Percentiles rank a stretch among this genome's conserved stretches.
Conservation (phyloP, 2,329 filamentous ascomycete species). For the Fusarium domesticum region DNA sequence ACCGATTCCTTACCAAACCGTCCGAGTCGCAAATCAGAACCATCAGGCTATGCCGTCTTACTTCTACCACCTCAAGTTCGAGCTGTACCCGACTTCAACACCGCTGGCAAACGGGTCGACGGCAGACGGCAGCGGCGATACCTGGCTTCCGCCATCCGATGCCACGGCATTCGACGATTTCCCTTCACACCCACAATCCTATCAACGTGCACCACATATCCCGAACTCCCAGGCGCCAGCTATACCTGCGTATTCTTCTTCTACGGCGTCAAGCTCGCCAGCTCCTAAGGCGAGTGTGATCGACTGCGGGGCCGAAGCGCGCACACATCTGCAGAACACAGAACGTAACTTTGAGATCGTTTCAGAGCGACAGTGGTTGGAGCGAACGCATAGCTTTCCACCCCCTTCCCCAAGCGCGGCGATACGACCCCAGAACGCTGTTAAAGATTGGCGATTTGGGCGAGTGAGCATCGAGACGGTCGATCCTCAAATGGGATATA, state of each 20-base stretch:
- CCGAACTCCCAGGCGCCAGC: constrained; percentile 4
- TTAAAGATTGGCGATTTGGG: constrained; percentile 76
- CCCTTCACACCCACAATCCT: constrained; percentile 45
- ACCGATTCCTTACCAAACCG: background rate
- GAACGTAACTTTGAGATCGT: constrained; percentile 38
- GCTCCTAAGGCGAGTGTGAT: constrained; percentile 38
- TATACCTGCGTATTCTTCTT: constrained; percentile 1
- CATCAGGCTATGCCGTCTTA: constrained; percentile 55
- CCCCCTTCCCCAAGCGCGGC: constrained; percentile 43
- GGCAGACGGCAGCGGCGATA: constrained; percentile 17
- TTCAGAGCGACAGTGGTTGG: constrained; percentile 40
- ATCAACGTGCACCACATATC: constrained; percentile 19
- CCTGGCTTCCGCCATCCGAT: constrained; percentile 51
- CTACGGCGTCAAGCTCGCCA: constrained; percentile 7
- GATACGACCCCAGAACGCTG: constrained; percentile 48
- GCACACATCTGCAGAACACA: constrained; percentile 27
- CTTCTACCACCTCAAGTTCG: constrained; percentile 65
- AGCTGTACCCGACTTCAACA: constrained; percentile 54
- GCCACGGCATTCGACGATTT: constrained; percentile 55
- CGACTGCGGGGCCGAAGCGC: constrained; percentile 47
- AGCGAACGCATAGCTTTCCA: constrained; percentile 41
- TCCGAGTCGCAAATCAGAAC: constrained; percentile 1
- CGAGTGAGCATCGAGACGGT: constrained; percentile 76
- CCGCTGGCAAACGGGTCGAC: constrained; percentile 25
- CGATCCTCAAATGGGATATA: constrained; percentile 52